Percentiles rank a stretch among this genome's conserved stretches.
Evolutionary conservation across 768 basidiomycete genomes (phyloP).

Genomic region (Collybiopsis confluens): DNA sequence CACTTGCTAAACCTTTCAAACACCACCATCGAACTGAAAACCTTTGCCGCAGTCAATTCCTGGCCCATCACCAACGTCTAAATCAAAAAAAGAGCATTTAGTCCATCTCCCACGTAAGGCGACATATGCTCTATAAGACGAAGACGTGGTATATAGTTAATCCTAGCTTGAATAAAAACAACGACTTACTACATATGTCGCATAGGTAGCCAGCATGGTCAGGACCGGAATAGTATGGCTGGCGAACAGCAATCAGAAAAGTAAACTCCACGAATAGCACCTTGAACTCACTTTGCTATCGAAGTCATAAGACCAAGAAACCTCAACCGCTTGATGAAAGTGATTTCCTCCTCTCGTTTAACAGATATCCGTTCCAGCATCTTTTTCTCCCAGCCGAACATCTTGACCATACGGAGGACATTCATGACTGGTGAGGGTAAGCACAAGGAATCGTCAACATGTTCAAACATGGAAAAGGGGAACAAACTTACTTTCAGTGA

Average conservation of each 20-base stretch:
- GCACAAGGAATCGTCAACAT: too few species aligned
- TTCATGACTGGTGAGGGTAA: slow-evolving; percentile 28
- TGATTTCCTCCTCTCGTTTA: slow-evolving; percentile 45
- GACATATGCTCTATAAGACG: too few species aligned
- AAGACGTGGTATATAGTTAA: too few species aligned
- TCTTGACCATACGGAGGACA: slow-evolving; percentile 44
- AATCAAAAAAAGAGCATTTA: too few species aligned
- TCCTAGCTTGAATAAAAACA: too few species aligned
- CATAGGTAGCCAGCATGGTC: slow-evolving; percentile 45
- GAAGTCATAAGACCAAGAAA: slow-evolving; percentile 32
- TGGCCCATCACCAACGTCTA: slow-evolving; percentile 10
- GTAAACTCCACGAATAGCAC: not conserved
- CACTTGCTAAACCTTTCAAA: slow-evolving; percentile 35
- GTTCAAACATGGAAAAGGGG: too few species aligned
- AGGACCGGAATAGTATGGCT: slow-evolving; percentile 44
- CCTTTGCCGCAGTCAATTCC: slow-evolving; percentile 12
- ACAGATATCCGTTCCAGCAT: slow-evolving; percentile 34
- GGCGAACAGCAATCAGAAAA: not conserved
- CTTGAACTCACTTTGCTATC: slow-evolving; percentile 26
- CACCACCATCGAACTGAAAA: slow-evolving; percentile 32
- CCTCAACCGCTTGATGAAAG: slow-evolving; percentile 32
- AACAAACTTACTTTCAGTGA: slow-evolving; percentile 38
- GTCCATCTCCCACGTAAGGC: too few species aligned
- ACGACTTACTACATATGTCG: slow-evolving; percentile 32
- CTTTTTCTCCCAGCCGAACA: slow-evolving; percentile 47